A percentile compares a stretch with the other conserved stretches of the same genome.
Conservation (phyloP, 2,329 filamentous ascomycete species). For the Xylariomycetidae sp. region DNA sequence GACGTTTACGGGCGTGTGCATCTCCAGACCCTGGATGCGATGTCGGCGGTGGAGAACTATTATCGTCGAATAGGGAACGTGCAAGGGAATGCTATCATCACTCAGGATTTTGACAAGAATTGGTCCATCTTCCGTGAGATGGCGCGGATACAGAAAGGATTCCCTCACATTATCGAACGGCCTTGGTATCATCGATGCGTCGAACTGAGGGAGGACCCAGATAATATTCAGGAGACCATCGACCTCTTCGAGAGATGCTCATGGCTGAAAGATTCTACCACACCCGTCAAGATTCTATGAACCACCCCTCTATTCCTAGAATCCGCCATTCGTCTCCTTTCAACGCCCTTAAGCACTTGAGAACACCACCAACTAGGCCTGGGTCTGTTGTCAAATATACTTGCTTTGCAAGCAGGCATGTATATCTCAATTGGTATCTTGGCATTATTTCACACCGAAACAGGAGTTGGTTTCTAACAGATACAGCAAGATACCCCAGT, state of each 20-base stretch:
- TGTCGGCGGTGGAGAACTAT: conserved; percentile 20
- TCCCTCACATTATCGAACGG: conserved; percentile 20
- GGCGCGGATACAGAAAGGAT: conserved; percentile 11
- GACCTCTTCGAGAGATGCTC: conserved; percentile 18
- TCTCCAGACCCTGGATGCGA: conserved; percentile 24
- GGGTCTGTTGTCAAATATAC: no score
- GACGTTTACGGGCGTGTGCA: conserved; percentile 19
- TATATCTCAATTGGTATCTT: no score
- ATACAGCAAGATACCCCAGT: no score
- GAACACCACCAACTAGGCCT: no score
- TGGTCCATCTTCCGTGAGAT: conserved; percentile 14
- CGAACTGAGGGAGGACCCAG: conserved; percentile 19
- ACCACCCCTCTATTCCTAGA: no score
- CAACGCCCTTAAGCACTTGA: no score
- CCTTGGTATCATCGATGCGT: conserved; percentile 23
- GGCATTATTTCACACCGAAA: no score
- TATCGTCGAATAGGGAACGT: conserved; percentile 11
- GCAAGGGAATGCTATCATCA: conserved; percentile 11
- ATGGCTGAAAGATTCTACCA: conserved; percentile 11
- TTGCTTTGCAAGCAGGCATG: no score
- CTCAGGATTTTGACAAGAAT: conserved; percentile 13
- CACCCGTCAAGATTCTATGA: no score
- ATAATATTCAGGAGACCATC: conserved; percentile 18
- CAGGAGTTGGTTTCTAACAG: no score
- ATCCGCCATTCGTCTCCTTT: no score